These are phyloP conservation scores for Tephrocybe sp. DNA, from an alignment of 768 basidiomycete genomes.

Conservation along the genomic window DNA sequence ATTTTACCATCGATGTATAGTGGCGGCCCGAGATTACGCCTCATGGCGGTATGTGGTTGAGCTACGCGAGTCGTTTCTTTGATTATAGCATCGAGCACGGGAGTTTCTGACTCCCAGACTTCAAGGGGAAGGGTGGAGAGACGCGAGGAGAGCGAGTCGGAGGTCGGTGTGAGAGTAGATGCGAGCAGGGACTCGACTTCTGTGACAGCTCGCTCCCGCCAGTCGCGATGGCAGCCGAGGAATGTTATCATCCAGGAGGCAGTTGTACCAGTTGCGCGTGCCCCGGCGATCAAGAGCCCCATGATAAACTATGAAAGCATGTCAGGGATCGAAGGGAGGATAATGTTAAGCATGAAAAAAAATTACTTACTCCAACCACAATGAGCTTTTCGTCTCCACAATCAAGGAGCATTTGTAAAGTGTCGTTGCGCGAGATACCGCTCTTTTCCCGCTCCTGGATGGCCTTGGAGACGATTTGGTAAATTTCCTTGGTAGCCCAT, in stretches of 20 bases:
- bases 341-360: slow-evolving; percentile 3
- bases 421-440: slow-evolving; percentile 60
- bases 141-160: slow-evolving; percentile 37
- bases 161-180: slow-evolving; percentile 26
- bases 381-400: slow-evolving; percentile 65
- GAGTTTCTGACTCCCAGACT: slow-evolving; percentile 69
- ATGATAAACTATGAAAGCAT: slow-evolving; percentile 63
- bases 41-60: slow-evolving; percentile 80
- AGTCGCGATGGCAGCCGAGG: slow-evolving; percentile 65
- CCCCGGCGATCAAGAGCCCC: slow-evolving; percentile 80
- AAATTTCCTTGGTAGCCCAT: slow-evolving; percentile 74
- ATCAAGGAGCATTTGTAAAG: slow-evolving; percentile 75
- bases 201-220: slow-evolving; percentile 57
- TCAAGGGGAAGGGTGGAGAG: slow-evolving; percentile 64
- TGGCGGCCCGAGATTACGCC: slow-evolving; percentile 75
- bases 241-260: slow-evolving; percentile 78
- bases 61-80: slow-evolving; percentile 77
- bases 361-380: slow-evolving; percentile 62
- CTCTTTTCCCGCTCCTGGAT: slow-evolving; percentile 58
- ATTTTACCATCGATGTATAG: slow-evolving; percentile 66
- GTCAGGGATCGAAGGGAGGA: neutral
- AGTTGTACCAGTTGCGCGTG: slow-evolving; percentile 76
- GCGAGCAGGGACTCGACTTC: slow-evolving; percentile 61
- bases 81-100: slow-evolving; percentile 71
- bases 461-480: slow-evolving; percentile 61